Base-by-base conservation (phyloP, 176 grass and related monocot species). In the Eragrostis curvula region DNA sequence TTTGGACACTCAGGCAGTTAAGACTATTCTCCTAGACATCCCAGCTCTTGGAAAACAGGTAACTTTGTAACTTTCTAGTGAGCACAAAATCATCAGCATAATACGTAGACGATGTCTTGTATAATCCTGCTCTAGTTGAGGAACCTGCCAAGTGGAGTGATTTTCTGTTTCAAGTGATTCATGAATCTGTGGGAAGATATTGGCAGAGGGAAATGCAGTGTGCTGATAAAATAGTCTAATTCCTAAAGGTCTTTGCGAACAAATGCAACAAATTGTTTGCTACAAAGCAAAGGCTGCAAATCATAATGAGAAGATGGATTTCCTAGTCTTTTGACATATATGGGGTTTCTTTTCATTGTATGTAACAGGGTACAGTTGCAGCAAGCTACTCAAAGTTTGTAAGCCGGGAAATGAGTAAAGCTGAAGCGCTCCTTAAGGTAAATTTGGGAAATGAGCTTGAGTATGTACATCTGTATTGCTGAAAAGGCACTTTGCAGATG, bases 351-450 rank as follows among this genome's bases (percentile, higher is more conserved):
- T 71, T 72, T 43, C 49, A 79, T 85, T 85, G 32, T 74, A 49
- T 79, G 58, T 32, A 74, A 83, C 91, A 99, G 96, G 87, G 76
- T 74, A 82, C 91, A 68, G 87, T 65, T 83, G 89, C 87, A 16
- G 65, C 89, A 77, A 96, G 89, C 83, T 99, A 99, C 66, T 96
- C 96, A 60, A 99, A 99, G 78, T 99, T 99, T 90, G 96, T 99
- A 62, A 88, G 87, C 78, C 96, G 93, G 66, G 96, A 99, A 90
- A 96, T 96, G 96, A 96, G 93, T 88, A 99, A 99, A 96, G 96
- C 96, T 77, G 96, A 99, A 96, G 96, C 96, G 69, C 96, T 99
- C 60, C 88, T 98, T 75, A 98, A 98, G 96, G 96, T 98, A 76
- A 78, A 80, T 66, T 29, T 44, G 73, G 17, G 36, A 29, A 58